These are phyloP conservation scores for Coniochaeta hoffmannii DNA, from an alignment of 2,329 filamentous ascomycete genomes.

Conservation along the genomic window DNA sequence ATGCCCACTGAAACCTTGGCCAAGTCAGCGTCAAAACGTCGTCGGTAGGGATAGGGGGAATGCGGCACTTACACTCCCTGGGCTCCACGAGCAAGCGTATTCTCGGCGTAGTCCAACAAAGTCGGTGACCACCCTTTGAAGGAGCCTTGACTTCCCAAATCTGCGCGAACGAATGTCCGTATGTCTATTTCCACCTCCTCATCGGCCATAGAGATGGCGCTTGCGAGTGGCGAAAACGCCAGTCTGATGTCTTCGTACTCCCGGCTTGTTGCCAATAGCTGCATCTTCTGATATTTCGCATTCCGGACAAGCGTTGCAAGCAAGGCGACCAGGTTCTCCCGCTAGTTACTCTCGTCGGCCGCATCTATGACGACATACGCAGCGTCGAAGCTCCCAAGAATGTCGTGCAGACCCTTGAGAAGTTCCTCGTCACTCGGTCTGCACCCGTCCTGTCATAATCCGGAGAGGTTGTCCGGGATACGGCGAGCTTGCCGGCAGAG, in stretches of 20 bases:
- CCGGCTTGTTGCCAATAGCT: constrained; percentile 10
- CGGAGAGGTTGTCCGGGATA: neutral
- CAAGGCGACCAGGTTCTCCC: constrained; percentile 6
- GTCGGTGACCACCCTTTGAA: neutral
- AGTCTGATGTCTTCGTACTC: neutral
- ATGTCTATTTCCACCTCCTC: constrained; percentile 16
- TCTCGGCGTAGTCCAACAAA: neutral
- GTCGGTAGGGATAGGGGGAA: neutral
- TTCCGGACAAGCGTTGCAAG: constrained; percentile 7
- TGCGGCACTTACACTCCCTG: neutral
- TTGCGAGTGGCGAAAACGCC: neutral
- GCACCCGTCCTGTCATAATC: no score
- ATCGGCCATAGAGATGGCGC: constrained; percentile 15
- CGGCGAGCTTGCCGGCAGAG: constrained; percentile 6
- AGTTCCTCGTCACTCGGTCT: constrained; percentile 3
- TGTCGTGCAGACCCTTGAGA: constrained; percentile 5
- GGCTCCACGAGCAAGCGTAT: neutral
- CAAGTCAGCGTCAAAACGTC: neutral
- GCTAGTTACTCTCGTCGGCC: constrained; percentile 12
- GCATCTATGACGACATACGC: constrained; percentile 13
- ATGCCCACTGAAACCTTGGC: neutral
- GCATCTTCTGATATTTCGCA: constrained; percentile 14
- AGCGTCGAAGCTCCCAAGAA: constrained; percentile 2
- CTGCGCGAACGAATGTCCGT: neutral
- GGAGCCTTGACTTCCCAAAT: neutral